Conservation (phyloP, 202 grass and related monocot species). For the Panicum hallii region DNA sequence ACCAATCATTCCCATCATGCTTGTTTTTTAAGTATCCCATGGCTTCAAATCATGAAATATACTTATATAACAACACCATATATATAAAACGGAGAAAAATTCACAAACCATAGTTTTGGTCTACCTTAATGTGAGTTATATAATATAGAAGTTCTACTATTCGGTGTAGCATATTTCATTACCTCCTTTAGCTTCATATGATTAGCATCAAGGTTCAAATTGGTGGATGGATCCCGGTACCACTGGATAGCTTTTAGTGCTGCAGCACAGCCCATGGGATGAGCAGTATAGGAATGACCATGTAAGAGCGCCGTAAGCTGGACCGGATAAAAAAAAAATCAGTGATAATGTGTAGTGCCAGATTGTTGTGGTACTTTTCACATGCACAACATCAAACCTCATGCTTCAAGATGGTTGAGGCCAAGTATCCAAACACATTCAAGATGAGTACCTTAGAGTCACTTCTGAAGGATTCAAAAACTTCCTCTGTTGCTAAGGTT, state of each 20-base stretch:
- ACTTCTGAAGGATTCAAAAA: slow-evolving; percentile 86
- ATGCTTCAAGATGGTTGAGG: slow-evolving; percentile 13
- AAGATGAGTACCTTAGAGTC: slow-evolving; percentile 72
- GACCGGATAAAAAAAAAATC: slow-evolving; percentile 21
- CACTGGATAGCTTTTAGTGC: slow-evolving; percentile 87
- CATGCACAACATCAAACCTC: slow-evolving; percentile 21
- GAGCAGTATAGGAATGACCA: slow-evolving; percentile 93
- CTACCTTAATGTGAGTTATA: not conserved
- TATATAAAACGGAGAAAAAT: slow-evolving; percentile 2
- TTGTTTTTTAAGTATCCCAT: not conserved
- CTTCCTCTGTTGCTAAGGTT: slow-evolving; percentile 76
- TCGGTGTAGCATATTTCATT: slow-evolving; percentile 26
- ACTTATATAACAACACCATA: slow-evolving; percentile 19
- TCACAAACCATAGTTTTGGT: not conserved
- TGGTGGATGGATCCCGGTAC: slow-evolving; percentile 79
- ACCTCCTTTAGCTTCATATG: slow-evolving; percentile 77
- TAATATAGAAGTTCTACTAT: not conserved
- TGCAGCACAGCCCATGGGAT: slow-evolving; percentile 82
- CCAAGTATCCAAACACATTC: slow-evolving; percentile 11
- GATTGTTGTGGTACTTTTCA: not conserved
- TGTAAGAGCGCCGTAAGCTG: slow-evolving; percentile 89
- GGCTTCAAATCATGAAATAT: not conserved
- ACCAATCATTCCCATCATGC: not conserved
- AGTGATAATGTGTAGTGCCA: slow-evolving; percentile 2
- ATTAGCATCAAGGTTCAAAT: slow-evolving; percentile 71